A percentile compares a stretch with the other conserved stretches of the same genome.
phyloP scores from a whole-genome alignment of 768 basidiomycete genomes.

The Cystobasidium onofrii region DNA sequence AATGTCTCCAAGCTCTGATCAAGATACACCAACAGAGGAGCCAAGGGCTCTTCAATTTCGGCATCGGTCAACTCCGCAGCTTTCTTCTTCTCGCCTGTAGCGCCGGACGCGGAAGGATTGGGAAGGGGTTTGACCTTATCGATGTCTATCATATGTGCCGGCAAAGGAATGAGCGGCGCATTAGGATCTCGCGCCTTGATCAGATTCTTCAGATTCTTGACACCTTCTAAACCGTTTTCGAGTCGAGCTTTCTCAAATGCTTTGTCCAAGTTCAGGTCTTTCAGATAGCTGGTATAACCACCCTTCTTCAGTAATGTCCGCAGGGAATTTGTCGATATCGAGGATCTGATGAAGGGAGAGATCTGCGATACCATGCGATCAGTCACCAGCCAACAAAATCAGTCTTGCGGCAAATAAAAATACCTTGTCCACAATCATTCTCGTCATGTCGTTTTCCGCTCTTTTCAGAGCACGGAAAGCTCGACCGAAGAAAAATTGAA shows the following conservation, averaged over 20 bases:
- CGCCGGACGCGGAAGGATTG: background rate
- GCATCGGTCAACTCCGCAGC: constrained; percentile 64
- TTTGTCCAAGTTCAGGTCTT: constrained; percentile 47
- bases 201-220: constrained; percentile 15
- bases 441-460: constrained; percentile 88
- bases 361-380: constrained; percentile 54
- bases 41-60: constrained; percentile 86
- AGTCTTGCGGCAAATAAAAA: constrained; percentile 34
- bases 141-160: constrained; percentile 1
- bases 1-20: constrained; percentile 85
- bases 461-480: constrained; percentile 83
- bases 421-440: constrained; percentile 95
- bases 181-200: constrained; percentile 27
- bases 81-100: constrained; percentile 37
- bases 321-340: constrained; percentile 65
- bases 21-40: constrained; percentile 89
- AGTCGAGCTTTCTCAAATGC: constrained; percentile 23
- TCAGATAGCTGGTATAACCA: constrained; percentile 38
- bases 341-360: constrained; percentile 83
- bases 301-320: constrained; percentile 65
- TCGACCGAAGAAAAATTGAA: constrained; percentile 91
- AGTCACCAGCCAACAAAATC: background rate
- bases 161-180: constrained; percentile 19
- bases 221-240: constrained; percentile 22
- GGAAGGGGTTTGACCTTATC: background rate